These are phyloP conservation scores for Staphylotrichum tortipilum DNA, from an alignment of 495 filamentous ascomycete species.

Conservation along the genomic window DNA sequence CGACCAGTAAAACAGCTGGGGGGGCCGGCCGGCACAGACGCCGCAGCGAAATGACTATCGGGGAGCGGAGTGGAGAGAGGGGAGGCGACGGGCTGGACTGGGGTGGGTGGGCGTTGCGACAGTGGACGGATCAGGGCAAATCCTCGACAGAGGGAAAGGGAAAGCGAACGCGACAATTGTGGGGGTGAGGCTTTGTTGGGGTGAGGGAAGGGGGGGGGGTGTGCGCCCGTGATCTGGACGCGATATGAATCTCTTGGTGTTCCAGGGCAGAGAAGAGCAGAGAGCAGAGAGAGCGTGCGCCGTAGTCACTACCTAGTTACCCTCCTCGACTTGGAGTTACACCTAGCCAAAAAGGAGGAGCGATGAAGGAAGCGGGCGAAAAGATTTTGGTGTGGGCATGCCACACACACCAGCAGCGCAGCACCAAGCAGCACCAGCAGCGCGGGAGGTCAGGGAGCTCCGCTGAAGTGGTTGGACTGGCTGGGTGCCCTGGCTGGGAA, in stretches of 20 bases:
- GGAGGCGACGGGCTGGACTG: conserved; percentile 13
- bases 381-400: conserved; percentile 11
- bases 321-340: too few relatives aligned
- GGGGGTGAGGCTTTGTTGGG: background rate
- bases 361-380: conserved; percentile 6
- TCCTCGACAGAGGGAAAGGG: background rate
- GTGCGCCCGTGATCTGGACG: too few relatives aligned
- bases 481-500: conserved; percentile 11
- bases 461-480: too few relatives aligned
- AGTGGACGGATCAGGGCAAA: conserved; percentile 5
- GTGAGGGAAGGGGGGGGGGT: background rate
- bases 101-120: conserved; percentile 3
- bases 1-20: conserved; percentile 30
- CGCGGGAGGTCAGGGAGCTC: conserved; percentile 8
- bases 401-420: too few relatives aligned
- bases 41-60: conserved; percentile 31
- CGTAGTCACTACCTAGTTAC: too few relatives aligned
- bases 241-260: too few relatives aligned
- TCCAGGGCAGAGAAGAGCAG: too few relatives aligned
- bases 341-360: too few relatives aligned
- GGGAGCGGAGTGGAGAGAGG: conserved; percentile 23
- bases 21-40: conserved; percentile 19
- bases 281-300: too few relatives aligned
- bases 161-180: background rate
- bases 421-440: too few relatives aligned